Evolutionary conservation across 2,329 filamentous ascomycete genomes (phyloP), one percentile per base, ranked within the genome.

Genomic region (Thermothelomyces thermophilus): DNA sequence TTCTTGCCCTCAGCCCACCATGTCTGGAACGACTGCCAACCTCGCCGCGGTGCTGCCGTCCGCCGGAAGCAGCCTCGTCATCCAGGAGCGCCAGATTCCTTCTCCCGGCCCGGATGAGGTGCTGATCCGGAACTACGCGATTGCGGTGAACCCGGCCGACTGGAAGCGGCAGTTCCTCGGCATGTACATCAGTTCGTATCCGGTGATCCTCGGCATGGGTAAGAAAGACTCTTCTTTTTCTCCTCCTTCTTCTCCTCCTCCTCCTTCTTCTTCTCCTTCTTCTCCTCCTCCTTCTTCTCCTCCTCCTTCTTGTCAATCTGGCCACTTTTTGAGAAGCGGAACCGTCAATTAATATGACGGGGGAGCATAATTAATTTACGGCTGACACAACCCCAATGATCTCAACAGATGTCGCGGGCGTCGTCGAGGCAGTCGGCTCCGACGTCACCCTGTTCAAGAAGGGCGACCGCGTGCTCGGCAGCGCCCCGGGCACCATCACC

Each of bases 101-200:
- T 53, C 37, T 3, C 61, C 61, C 2, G 51, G 52, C 3, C 47
- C 59, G 8, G 41, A 53, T 2, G 63, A 68, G 53, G 48, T 68
- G 14, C 41, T 57, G 41, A 62, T 69, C 45, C 62, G 61, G 16
- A 51, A 60, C 19, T 59, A 58, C 28, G 62, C 62, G 14, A 52
- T 67, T 16, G 64, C 59, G 1, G 50, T 68, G 24, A 68, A 69
- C 40, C 62, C 59, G 0, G 59, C 65, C 3, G 66, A 69, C 45
- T 64, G 58, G 51, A 68, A 68, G 52, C 64, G 62, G 34, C 52
- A 62, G 2, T 48, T 59, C 33, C 54, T 61, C 7, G 63, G 63
- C 3, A 52, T 61, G 10, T 47, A 54, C 28, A 49, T 66, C 36
- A 41, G 49, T 5, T 37, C 55, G 2, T 67, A 63, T 60, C 66